Base-by-base conservation (phyloP, 441 rosid species). In the Pelargonium myrrhifolium region DNA sequence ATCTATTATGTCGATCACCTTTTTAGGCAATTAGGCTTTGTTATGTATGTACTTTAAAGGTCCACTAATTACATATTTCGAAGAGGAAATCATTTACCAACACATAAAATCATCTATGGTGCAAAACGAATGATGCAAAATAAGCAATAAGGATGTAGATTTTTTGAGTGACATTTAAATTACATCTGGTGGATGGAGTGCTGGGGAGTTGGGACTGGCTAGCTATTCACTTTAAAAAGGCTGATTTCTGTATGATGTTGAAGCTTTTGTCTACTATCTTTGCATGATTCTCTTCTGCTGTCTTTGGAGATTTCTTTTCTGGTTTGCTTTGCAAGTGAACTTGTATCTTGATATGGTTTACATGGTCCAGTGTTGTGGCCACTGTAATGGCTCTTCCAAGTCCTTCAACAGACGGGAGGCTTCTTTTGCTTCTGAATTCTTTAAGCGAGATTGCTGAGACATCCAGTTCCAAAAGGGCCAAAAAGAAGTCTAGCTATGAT, bases 391-490 rank as follows among this genome's bases (percentile, higher is more conserved):
- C 83, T 69, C 81, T 89, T 78, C 94, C 89, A 75, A 80, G 79
- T 72, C 77, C 87, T 68, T 78, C 78, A 65, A 81, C 87, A 26
- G 74, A 82, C 14, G 93, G 95, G 77, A 92, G 97, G 83, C 79
- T 94, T 83, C 96, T 90, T 79, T 79, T 92, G 80, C 93, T 89
- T 75, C 89, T 95, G 69, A 88, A 92, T 71, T 82, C 90, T 65
- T 73, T 83, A 65, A 73, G 84, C 24, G 87, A 85, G 68, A 72
- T 58, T 63, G 72, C 83, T 69, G 90, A 85, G 83, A 79, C 92
- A 64, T 90, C 97, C 64, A 81, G 79, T 79, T 75, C 92, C 31
- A 95, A 92, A 77, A 87, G 80, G 82, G 90, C 96, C 26, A 94
- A 83, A 77, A 94, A 78, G 86, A 92, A 88, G 69, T 82, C 94